Percentiles rank a stretch among this genome's conserved stretches.
phyloP scores from a whole-genome alignment of 2,329 filamentous ascomycete species.

The Trichoderma atrobrunneum region DNA sequence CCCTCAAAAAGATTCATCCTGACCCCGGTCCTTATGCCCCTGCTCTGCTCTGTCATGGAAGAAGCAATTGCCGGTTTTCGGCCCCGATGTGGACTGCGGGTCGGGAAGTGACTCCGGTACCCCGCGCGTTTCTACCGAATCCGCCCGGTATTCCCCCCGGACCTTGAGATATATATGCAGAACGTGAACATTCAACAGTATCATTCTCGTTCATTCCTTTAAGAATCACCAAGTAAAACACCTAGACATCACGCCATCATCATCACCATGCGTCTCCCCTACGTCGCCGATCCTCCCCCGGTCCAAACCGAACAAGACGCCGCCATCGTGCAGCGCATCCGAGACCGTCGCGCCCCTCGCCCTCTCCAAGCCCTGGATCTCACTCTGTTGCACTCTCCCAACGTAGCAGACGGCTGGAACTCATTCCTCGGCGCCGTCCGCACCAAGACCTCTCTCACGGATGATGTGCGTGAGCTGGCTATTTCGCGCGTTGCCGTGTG shows the following conservation, averaged over 20 bases:
- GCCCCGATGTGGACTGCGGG: constrained; percentile 13
- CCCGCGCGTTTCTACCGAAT: constrained; percentile 6
- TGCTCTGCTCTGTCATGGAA: neutral
- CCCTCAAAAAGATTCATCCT: neutral
- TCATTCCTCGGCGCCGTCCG: constrained; percentile 63
- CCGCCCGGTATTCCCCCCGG: neutral
- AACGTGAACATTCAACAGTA: neutral
- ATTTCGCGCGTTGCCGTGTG: constrained; percentile 78
- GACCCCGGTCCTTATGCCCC: neutral
- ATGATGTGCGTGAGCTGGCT: constrained; percentile 68
- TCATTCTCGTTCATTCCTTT: neutral
- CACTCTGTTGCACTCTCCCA: constrained; percentile 69
- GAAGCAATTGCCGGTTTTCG: constrained; percentile 16
- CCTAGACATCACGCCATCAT: neutral
- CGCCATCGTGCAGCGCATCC: constrained; percentile 61
- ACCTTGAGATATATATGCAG: neutral
- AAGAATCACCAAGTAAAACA: neutral
- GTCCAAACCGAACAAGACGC: constrained; percentile 45
- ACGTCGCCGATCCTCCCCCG: constrained; percentile 54
- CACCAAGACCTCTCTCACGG: constrained; percentile 49
- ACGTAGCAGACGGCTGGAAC: constrained; percentile 76
- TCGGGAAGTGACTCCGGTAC: constrained; percentile 11
- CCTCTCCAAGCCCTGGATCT: constrained; percentile 74
- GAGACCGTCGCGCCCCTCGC: constrained; percentile 63
- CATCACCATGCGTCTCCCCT: constrained; percentile 62